A percentile compares a stretch with the other conserved stretches of the same genome.
phyloP scores from a whole-genome alignment of 495 filamentous ascomycete species.

The Astrothelium macrocarpum region DNA sequence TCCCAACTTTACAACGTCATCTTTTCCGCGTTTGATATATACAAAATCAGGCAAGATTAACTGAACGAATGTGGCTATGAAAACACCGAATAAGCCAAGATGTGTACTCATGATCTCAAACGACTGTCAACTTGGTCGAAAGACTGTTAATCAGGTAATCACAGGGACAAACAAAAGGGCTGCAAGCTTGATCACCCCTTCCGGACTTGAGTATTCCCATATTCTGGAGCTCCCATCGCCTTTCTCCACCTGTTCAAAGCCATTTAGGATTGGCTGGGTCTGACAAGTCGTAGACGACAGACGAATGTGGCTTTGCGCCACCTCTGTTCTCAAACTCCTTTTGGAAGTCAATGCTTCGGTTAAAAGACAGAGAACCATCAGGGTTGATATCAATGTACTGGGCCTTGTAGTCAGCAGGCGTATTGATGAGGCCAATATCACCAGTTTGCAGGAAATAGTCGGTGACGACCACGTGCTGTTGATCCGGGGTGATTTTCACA shows the following conservation, averaged over 20 bases:
- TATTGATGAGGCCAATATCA: constrained; percentile 52
- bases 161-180: background rate
- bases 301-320: constrained; percentile 51
- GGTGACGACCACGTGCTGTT: constrained; percentile 52
- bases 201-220: background rate
- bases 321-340: constrained; percentile 43
- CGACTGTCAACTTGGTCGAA: background rate
- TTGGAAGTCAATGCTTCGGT: constrained; percentile 49
- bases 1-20: no score
- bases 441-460: constrained; percentile 61
- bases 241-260: background rate
- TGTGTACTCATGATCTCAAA: background rate
- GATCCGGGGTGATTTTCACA: constrained; percentile 54
- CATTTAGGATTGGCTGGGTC: constrained; percentile 40
- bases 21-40: no score
- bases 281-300: constrained; percentile 50
- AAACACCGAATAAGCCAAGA: no score
- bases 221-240: background rate
- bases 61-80: no score
- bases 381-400: constrained; percentile 50
- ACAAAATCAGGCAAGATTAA: no score
- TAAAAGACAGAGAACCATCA: constrained; percentile 47
- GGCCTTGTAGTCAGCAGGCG: constrained; percentile 52
- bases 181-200: background rate
- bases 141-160: background rate